Conservation (phyloP, 2,329 filamentous ascomycete genomes). For the Alternaria panax region DNA sequence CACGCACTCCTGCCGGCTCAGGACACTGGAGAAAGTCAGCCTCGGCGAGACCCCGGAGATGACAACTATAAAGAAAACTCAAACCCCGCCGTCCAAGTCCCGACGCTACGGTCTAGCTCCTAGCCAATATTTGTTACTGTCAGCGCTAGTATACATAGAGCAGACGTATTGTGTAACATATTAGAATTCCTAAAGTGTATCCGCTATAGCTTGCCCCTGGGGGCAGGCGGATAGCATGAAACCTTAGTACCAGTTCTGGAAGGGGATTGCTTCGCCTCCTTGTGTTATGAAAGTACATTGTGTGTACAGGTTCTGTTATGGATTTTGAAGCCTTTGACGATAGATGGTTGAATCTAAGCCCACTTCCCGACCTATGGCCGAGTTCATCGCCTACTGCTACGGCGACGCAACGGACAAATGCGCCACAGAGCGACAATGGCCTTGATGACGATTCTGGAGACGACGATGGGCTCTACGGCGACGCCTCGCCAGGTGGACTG, state of each 20-base stretch:
- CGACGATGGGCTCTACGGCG: not conserved
- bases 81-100: not conserved
- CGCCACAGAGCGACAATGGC: not conserved
- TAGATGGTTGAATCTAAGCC: not conserved
- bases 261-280: not conserved
- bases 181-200: not conserved
- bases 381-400: too few species aligned
- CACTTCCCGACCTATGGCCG: not conserved
- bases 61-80: not conserved
- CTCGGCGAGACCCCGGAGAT: not conserved
- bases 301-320: not conserved
- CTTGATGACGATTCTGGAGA: not conserved
- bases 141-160: constrained; percentile 8
- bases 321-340: not conserved
- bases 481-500: not conserved
- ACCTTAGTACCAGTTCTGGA: not conserved
- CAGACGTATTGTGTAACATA: not conserved
- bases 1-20: not conserved
- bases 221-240: not conserved
- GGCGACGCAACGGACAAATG: too few species aligned
- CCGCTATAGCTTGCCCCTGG: not conserved
- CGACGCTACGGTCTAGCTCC: too few species aligned
- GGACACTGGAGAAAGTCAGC: not conserved
- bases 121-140: not conserved
- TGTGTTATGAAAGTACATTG: too few species aligned